These are phyloP conservation scores for Melaleuca alternifolia DNA, from an alignment of 345 rosid genomes.

Conservation along the genomic window DNA sequence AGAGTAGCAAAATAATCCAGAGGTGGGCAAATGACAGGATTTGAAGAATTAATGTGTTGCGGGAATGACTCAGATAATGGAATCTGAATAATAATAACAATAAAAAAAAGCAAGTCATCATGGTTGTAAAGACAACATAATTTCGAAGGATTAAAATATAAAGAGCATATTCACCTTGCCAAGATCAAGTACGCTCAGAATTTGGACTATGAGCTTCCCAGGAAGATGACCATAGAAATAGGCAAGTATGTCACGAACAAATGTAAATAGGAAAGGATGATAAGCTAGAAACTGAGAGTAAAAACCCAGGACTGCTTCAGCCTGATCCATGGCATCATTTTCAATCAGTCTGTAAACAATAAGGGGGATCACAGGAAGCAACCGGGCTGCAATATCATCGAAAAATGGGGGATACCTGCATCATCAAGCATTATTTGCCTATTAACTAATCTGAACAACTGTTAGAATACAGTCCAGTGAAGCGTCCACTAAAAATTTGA, in stretches of 20 bases:
- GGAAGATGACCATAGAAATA: conserved; percentile 94
- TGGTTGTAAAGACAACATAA: neutral
- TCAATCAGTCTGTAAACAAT: conserved; percentile 90
- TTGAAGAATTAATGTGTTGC: conserved; percentile 56
- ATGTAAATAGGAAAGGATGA: conserved; percentile 83
- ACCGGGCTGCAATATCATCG: conserved; percentile 84
- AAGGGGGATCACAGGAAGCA: conserved; percentile 91
- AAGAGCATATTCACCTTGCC: conserved; percentile 44
- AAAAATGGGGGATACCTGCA: conserved; percentile 92
- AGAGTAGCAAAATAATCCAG: conserved; percentile 87
- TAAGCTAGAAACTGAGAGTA: conserved; percentile 63
- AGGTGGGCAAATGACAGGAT: conserved; percentile 73
- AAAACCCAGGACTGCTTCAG: conserved; percentile 53
- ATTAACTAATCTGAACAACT: neutral
- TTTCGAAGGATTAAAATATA: neutral
- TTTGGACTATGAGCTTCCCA: conserved; percentile 58
- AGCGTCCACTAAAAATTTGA: neutral
- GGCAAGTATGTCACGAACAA: conserved; percentile 95
- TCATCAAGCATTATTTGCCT: conserved; percentile 1
- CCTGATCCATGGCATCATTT: conserved; percentile 72
- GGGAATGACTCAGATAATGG: conserved; percentile 96
- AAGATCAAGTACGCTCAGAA: conserved; percentile 77
- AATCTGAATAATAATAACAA: conserved; percentile 35
- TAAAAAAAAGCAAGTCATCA: neutral
- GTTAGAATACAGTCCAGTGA: neutral